These are phyloP conservation scores for Globisporangium paroecandrum DNA, from an alignment of 352 stramenopile genomes.

Conservation along the genomic window DNA sequence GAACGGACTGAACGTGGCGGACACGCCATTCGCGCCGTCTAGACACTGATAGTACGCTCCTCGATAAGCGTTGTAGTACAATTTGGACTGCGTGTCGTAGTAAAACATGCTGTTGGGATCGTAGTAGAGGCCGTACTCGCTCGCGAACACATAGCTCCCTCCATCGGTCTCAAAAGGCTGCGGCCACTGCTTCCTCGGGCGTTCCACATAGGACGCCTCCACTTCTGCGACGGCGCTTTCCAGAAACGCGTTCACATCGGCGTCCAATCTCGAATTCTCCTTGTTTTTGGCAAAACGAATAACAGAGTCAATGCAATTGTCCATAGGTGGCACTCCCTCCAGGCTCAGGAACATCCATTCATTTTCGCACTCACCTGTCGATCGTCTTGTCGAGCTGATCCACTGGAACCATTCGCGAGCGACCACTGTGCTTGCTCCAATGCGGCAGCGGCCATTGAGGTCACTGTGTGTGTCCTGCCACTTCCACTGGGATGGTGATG, in stretches of 20 bases:
- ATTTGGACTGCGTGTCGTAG: constrained; percentile 66
- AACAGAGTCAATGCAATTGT: neutral
- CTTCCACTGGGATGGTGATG: neutral
- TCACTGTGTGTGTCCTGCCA: neutral
- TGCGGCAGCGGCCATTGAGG: constrained; percentile 51
- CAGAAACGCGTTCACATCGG: constrained; percentile 64
- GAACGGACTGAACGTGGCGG: constrained; percentile 45
- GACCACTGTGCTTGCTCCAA: constrained; percentile 83
- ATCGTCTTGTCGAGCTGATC: neutral
- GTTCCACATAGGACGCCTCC: constrained; percentile 33
- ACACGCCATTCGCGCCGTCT: constrained; percentile 18
- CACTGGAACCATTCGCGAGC: constrained; percentile 52
- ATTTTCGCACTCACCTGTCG: neutral
- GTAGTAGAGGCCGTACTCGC: constrained; percentile 71
- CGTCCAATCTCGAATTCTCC: constrained; percentile 23
- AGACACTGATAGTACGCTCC: constrained; percentile 62
- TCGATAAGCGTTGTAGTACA: constrained; percentile 74
- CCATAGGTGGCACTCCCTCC: neutral
- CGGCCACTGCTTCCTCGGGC: constrained; percentile 79
- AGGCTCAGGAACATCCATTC: neutral
- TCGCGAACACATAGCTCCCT: constrained; percentile 71
- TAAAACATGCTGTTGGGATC: constrained; percentile 84
- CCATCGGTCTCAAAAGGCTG: constrained; percentile 73
- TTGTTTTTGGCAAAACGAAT: constrained; percentile 12
- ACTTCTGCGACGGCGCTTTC: constrained; percentile 55